phyloP scores from a whole-genome alignment of 2,329 filamentous ascomycete genomes.

The Colletotrichum coccodes region DNA sequence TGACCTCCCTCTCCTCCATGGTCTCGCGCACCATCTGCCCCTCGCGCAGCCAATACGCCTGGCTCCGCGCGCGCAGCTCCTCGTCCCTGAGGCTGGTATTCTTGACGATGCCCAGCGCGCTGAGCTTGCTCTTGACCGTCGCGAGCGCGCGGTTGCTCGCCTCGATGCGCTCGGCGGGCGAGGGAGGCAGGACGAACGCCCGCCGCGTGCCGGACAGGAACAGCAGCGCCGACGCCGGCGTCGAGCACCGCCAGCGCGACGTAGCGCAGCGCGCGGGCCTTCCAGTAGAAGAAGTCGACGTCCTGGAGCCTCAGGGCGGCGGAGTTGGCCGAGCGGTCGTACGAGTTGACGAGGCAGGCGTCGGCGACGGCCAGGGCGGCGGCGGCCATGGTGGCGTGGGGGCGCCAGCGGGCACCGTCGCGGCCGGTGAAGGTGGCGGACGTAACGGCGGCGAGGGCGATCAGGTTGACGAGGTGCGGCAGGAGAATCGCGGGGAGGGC shows the following conservation, averaged over 20 bases:
- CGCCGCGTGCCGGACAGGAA: conserved; percentile 85
- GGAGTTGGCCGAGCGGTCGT: conserved; percentile 73
- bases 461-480: conserved; percentile 84
- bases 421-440: conserved; percentile 72
- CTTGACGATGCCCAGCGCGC: conserved; percentile 78
- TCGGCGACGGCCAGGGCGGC: conserved; percentile 71
- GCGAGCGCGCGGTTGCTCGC: conserved; percentile 65
- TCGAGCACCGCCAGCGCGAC: conserved; percentile 74
- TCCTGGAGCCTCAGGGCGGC: conserved; percentile 70
- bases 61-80: conserved; percentile 71
- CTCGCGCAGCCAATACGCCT: conserved; percentile 85
- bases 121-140: conserved; percentile 72
- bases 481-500: conserved; percentile 77
- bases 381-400: conserved; percentile 72
- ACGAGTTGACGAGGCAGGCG: conserved; percentile 71
- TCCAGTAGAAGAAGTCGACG: conserved; percentile 79
- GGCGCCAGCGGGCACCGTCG: conserved; percentile 76
- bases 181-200: conserved; percentile 73
- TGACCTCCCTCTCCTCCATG: conserved; percentile 82
- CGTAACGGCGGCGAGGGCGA: conserved; percentile 77
- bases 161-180: conserved; percentile 74
- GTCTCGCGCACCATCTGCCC: conserved; percentile 76
- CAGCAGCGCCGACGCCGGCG: conserved; percentile 70
- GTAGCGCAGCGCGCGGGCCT: conserved; percentile 69
- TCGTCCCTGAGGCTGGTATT: conserved; percentile 84